A percentile compares a stretch with the other conserved stretches of the same genome.
Conservation (phyloP, 108 stramenopile species). For the Cyclostephanos invisitatus region DNA sequence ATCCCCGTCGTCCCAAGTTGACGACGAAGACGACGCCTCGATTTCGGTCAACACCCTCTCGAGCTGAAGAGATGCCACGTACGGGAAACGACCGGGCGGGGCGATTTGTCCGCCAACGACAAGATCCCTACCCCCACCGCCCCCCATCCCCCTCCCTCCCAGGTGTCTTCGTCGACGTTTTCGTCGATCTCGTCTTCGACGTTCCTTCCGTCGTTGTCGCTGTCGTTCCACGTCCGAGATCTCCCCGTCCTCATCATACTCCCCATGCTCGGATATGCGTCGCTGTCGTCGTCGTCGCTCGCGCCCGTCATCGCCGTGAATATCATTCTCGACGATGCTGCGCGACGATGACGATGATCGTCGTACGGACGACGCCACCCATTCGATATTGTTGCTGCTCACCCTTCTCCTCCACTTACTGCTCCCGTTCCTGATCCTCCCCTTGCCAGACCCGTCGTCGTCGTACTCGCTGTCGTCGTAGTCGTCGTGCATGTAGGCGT, state of each 20-base stretch:
- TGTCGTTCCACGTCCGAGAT: too few relatives aligned
- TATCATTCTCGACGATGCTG: too few relatives aligned
- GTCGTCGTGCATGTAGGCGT: too few relatives aligned
- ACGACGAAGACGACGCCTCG: neutral
- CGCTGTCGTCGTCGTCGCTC: neutral
- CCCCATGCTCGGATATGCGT: neutral
- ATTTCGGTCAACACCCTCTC: slow-evolving; percentile 21
- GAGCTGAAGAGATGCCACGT: slow-evolving; percentile 48
- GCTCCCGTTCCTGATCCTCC: neutral
- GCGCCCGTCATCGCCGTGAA: too few relatives aligned
- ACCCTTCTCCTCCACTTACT: too few relatives aligned
- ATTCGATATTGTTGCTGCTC: too few relatives aligned
- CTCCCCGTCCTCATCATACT: neutral
- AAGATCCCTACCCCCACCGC: slow-evolving; percentile 1
- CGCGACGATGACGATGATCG: too few relatives aligned
- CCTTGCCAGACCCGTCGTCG: too few relatives aligned
- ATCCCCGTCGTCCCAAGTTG: neutral
- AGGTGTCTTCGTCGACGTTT: neutral
- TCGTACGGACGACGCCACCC: too few relatives aligned
- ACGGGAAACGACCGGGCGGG: slow-evolving; percentile 56
- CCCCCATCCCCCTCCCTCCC: neutral
- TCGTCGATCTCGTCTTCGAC: neutral
- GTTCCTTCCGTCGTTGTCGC: neutral
- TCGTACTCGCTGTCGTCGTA: too few relatives aligned
- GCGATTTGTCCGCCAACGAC: slow-evolving; percentile 63